Base-by-base conservation (phyloP, 1,284 basidiomycete genomes). In the Phylloboletellus chloephorus region DNA sequence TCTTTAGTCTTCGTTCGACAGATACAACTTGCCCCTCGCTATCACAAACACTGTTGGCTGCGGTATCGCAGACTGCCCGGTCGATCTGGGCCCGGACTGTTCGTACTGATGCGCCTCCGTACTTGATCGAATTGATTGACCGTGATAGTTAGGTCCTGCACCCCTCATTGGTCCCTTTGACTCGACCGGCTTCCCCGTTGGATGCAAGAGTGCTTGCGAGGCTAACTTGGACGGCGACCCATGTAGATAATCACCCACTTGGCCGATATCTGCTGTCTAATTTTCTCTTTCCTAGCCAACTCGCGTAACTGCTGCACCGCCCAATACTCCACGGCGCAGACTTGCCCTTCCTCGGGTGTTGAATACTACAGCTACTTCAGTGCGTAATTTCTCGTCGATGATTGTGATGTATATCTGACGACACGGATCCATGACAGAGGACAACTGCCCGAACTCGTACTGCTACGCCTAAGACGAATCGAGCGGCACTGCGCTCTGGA, bases 201-300 rank as follows among this genome's bases (percentile, higher is more conserved):
- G 74, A 21, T 78, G 75, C 61, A 71, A 70, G 53, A 69, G 67
- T 37, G 69, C 74, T 1, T 78, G 75, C 50, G 50, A 53, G 1
- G 73, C 73, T 4, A 66, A 71, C 44, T 56, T 74, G 16, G 56
- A 53, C 30, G 54, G 58, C 9, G 46, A 73, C 48, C 67, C 64
- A 31, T 22, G 69, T 68, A 48, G 11, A 60, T 52, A 3, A 23
- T 31, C 12, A n/a, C 30, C 24, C 2, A n/a, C 19, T 20, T 7
- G 10, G 11, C 3, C 6, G 15, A 19, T 17, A 12, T 15, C 19
- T 26, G 6, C 9, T 31, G 10, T n/a, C 39, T 43, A n/a, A 56
- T 13, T 10, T 22, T 25, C 16, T 12, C 13, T 26, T 31, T 17
- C 13, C 25, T 23, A 66, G 64, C 43, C 15, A 56, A 67, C 42